phyloP scores from a whole-genome alignment of 2,329 filamentous ascomycete species.

The Rhytidhysteron rufulum region DNA sequence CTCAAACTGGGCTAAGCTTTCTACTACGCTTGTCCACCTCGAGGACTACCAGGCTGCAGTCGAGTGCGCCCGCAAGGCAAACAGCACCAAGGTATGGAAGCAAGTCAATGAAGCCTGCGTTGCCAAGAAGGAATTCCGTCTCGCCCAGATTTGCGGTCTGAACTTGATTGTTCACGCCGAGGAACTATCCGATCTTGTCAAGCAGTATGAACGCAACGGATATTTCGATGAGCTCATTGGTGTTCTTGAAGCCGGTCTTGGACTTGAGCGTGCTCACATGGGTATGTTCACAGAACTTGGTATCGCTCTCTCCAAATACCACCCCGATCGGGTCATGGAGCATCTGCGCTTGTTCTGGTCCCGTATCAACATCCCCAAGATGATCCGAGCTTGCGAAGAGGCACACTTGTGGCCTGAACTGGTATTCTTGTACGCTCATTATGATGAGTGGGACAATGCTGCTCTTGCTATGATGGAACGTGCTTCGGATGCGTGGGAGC shows the following conservation, averaged over 20 bases:
- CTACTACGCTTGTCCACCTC: slow-evolving; percentile 94
- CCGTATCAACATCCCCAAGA: slow-evolving; percentile 95
- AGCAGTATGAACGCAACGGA: slow-evolving; percentile 93
- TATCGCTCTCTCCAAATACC: slow-evolving; percentile 89
- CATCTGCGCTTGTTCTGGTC: slow-evolving; percentile 99
- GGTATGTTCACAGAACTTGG: slow-evolving; percentile 94
- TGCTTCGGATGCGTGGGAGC: slow-evolving; percentile 96
- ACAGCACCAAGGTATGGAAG: slow-evolving; percentile 99
- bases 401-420: slow-evolving; percentile 96
- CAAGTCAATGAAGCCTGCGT: slow-evolving; percentile 97
- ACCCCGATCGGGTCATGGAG: slow-evolving; percentile 95
- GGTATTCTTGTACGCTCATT: slow-evolving; percentile 97
- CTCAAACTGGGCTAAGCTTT: slow-evolving; percentile 99
- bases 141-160: slow-evolving; percentile 97
- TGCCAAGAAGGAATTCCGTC: slow-evolving; percentile 96
- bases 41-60: slow-evolving; percentile 96
- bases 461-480: slow-evolving; percentile 97
- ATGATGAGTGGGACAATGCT: slow-evolving; percentile 97
- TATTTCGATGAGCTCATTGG: slow-evolving; percentile 98
- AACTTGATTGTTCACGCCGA: slow-evolving; percentile 98
- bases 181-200: slow-evolving; percentile 86
- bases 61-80: slow-evolving; percentile 95
- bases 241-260: slow-evolving; percentile 89
- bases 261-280: slow-evolving; percentile 90
- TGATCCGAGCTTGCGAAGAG: slow-evolving; percentile 89